A percentile compares a stretch with the other conserved stretches of the same genome.
phyloP scores from a whole-genome alignment of 2,329 filamentous ascomycete species.

The Ophiosphaerella narmari region DNA sequence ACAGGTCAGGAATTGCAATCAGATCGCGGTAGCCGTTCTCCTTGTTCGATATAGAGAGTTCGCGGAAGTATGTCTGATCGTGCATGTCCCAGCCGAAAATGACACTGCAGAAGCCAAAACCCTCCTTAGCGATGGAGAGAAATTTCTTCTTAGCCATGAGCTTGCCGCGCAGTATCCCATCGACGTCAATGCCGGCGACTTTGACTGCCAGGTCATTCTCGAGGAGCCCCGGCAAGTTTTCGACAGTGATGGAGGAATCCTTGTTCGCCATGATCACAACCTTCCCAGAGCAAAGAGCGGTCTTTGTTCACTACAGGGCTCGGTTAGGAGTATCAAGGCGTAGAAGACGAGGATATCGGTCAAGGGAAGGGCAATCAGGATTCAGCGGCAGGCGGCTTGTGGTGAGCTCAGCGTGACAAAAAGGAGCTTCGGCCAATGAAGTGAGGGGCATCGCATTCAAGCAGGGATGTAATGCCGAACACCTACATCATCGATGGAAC shows the following conservation, averaged over 20 bases:
- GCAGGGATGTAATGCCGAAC: conserved; percentile 9
- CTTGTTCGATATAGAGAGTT: conserved; percentile 85
- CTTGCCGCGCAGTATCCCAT: conserved; percentile 86
- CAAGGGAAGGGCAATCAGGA: conserved; percentile 9
- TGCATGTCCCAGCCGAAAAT: conserved; percentile 99
- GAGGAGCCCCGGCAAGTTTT: conserved; percentile 69
- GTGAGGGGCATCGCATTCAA: conserved; percentile 10
- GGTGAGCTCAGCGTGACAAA: conserved; percentile 4
- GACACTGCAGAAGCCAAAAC: conserved; percentile 93
- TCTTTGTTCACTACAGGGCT: conserved; percentile 5
- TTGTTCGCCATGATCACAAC: conserved; percentile 14
- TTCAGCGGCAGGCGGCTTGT: conserved; percentile 4
- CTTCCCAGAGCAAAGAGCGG: too few species aligned
- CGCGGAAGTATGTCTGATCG: conserved; percentile 83
- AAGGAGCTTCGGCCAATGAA: conserved; percentile 39
- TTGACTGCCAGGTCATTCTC: conserved; percentile 78
- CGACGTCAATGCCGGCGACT: conserved; percentile 83
- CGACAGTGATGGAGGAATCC: conserved; percentile 58
- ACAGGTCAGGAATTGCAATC: conserved; percentile 78
- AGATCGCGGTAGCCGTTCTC: conserved; percentile 89
- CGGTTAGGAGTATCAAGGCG: conserved; percentile 7
- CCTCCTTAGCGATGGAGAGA: conserved; percentile 75
- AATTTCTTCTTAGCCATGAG: conserved; percentile 93
- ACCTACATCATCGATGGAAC: conserved; percentile 17
- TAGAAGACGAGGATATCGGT: neutral